phyloP scores from a whole-genome alignment of 345 rosid species.

The Populus pruinosa region DNA sequence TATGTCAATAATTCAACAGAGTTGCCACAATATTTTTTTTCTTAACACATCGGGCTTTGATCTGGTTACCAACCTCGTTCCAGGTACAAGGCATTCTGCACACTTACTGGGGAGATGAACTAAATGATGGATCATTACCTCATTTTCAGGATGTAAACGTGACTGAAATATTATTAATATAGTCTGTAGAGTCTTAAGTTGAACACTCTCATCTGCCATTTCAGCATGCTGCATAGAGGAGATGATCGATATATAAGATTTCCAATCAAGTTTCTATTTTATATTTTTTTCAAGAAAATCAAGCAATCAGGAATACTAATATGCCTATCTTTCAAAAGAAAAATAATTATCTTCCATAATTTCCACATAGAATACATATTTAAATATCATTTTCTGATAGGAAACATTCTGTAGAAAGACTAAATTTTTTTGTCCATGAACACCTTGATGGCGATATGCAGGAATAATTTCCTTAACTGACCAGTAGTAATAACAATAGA shows the following conservation, averaged over 20 bases:
- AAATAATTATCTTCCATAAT: background rate
- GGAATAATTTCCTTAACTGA: too few relatives aligned
- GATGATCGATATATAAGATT: conserved; percentile 18
- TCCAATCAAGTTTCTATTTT: background rate
- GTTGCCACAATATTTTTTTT: background rate
- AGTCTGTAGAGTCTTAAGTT: conserved; percentile 90
- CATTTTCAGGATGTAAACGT: conserved; percentile 79
- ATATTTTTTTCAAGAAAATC: background rate
- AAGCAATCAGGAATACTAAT: background rate
- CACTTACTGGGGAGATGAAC: conserved; percentile 10
- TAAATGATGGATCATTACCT: conserved; percentile 44
- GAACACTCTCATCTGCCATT: conserved; percentile 89
- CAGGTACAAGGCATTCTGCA: conserved; percentile 7
- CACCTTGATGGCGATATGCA: too few relatives aligned
- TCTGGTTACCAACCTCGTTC: conserved; percentile 1
- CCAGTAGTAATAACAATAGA: too few relatives aligned
- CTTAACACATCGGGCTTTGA: background rate
- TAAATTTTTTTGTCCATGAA: background rate
- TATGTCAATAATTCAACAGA: background rate
- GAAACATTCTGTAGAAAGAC: background rate
- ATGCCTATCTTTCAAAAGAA: background rate
- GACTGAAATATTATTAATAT: conserved; percentile 91
- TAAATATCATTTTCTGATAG: background rate
- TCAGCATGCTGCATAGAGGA: conserved; percentile 76
- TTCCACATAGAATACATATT: background rate